phyloP scores from a whole-genome alignment of 2,329 filamentous ascomycete species.

The Aspergillus neotritici region DNA sequence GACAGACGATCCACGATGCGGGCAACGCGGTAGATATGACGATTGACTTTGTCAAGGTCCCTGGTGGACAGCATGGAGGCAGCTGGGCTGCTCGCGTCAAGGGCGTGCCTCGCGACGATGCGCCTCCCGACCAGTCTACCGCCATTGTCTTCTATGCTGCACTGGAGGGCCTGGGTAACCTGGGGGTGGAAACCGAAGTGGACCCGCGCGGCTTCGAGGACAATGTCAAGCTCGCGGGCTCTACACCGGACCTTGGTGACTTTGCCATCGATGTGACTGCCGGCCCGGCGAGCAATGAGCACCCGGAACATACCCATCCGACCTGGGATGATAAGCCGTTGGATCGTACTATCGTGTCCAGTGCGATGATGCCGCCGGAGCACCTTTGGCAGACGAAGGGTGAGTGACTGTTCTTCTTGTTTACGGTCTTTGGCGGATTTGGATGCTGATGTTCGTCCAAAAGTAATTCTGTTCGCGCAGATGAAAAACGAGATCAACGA shows the following conservation, averaged over 20 bases:
- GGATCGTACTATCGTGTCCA: constrained; percentile 70
- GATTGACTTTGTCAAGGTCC: constrained; percentile 89
- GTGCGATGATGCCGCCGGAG: constrained; percentile 60
- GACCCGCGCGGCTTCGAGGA: constrained; percentile 50
- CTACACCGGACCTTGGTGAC: constrained; percentile 65
- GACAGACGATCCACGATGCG: constrained; percentile 85
- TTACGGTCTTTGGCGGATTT: constrained; percentile 1
- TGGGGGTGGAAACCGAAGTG: constrained; percentile 55
- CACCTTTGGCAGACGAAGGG: constrained; percentile 78
- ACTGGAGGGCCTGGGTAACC: constrained; percentile 66
- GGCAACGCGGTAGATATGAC: constrained; percentile 85
- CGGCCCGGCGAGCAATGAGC: constrained; percentile 58
- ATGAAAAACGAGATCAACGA: constrained; percentile 60
- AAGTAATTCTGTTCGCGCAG: constrained; percentile 55
- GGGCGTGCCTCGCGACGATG: constrained; percentile 68
- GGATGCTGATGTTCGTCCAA: neutral
- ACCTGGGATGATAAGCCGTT: constrained; percentile 64
- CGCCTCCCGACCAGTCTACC: constrained; percentile 61
- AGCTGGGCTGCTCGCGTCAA: constrained; percentile 89
- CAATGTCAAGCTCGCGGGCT: constrained; percentile 64
- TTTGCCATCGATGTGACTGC: constrained; percentile 74
- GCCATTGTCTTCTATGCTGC: constrained; percentile 76
- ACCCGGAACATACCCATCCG: constrained; percentile 54
- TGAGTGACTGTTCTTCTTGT: constrained; percentile 29
- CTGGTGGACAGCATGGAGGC: constrained; percentile 76